Evolutionary conservation across 176 grass and related monocot genomes (phyloP).

Genomic region (Carex parvula): DNA sequence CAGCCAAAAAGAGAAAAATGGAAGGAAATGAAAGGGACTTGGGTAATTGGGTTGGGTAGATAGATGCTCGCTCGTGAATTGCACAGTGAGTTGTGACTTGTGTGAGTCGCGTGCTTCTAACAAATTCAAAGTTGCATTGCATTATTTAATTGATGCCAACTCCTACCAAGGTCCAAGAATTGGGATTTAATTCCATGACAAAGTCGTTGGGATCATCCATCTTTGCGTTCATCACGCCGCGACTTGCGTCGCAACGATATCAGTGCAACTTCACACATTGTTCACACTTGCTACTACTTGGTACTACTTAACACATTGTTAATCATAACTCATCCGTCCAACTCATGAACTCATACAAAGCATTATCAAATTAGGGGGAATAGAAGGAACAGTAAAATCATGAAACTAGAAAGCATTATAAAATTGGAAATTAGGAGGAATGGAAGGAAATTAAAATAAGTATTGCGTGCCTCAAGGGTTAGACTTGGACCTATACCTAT

Average conservation of each 20-base stretch:
- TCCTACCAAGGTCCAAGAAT: not conserved
- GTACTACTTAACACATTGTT: no score
- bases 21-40: no score
- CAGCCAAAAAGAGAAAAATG: not conserved
- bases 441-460: not conserved
- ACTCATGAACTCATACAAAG: no score
- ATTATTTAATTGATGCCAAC: not conserved
- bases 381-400: not conserved
- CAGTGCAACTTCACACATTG: not conserved
- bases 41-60: no score
- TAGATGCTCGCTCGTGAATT: not conserved
- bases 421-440: not conserved
- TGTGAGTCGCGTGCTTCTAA: not conserved
- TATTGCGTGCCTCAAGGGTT: not conserved
- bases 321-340: no score
- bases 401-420: not conserved
- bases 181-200: not conserved
- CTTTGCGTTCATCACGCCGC: not conserved
- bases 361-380: no score
- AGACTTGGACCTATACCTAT: not conserved
- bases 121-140: not conserved
- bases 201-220: not conserved
- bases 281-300: not conserved
- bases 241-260: not conserved
- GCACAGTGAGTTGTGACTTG: not conserved